These are phyloP conservation scores for Mallotus repandus DNA, from an alignment of 441 rosid genomes.

Conservation along the genomic window DNA sequence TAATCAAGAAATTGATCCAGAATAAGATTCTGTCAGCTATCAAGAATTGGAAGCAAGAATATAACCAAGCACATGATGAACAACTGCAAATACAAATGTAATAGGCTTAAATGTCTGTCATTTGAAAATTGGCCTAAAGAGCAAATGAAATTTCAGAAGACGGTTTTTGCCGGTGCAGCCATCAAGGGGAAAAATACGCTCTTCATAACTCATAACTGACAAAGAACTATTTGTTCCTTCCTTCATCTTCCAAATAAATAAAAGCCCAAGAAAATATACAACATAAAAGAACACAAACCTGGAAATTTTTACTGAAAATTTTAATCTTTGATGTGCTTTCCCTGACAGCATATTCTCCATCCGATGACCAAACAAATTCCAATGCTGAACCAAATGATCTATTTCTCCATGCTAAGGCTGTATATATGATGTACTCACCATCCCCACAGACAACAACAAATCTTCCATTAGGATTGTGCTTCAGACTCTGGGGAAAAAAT, in stretches of 20 bases:
- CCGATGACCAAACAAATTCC: constrained; percentile 97
- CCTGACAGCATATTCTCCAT: constrained; percentile 97
- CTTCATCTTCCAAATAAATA: constrained; percentile 3
- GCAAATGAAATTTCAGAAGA: neutral
- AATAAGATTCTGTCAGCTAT: neutral
- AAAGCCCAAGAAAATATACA: neutral
- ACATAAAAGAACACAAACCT: constrained; percentile 49
- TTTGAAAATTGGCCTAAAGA: neutral
- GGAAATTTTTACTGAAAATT: constrained; percentile 92
- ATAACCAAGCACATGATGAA: neutral
- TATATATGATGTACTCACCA: constrained; percentile 96
- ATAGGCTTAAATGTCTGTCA: neutral
- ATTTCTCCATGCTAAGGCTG: constrained; percentile 99
- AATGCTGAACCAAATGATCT: constrained; percentile 97
- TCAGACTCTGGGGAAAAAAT: constrained; percentile 64
- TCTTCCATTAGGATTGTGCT: constrained; percentile 98
- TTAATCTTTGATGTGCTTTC: constrained; percentile 94
- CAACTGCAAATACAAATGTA: neutral
- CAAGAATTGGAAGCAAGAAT: neutral
- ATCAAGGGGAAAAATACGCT: neutral
- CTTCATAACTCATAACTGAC: neutral
- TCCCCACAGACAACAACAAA: constrained; percentile 99
- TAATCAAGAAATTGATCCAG: neutral
- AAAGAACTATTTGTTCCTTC: neutral
- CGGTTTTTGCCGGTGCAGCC: neutral